Conservation (phyloP, 2,329 filamentous ascomycete species). For the Apiospora malaysiana region DNA sequence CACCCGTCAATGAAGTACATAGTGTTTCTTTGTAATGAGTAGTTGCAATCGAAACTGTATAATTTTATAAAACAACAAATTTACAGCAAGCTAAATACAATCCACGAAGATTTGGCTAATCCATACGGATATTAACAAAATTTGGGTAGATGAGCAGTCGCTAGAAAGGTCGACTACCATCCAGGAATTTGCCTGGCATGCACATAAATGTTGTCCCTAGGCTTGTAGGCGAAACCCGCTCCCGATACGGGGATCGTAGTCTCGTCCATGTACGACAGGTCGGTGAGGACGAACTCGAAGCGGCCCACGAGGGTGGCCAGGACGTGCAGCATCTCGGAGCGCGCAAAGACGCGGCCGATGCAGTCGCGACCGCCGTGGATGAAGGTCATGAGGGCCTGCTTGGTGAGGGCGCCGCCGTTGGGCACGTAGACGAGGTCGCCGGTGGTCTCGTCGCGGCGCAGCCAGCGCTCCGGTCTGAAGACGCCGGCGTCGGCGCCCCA, state of each 20-base stretch:
- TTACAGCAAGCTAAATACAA: too few species aligned
- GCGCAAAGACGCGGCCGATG: constrained; percentile 48
- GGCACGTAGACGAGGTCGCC: constrained; percentile 21
- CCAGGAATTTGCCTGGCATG: background rate
- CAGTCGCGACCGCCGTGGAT: constrained; percentile 56
- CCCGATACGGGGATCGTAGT: constrained; percentile 27
- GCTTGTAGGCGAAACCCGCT: constrained; percentile 27
- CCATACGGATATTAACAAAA: too few species aligned
- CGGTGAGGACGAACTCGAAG: constrained; percentile 29
- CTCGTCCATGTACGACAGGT: constrained; percentile 26
- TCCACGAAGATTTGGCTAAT: too few species aligned
- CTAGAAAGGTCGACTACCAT: background rate
- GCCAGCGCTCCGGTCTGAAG: constrained; percentile 67
- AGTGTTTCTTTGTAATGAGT: too few species aligned
- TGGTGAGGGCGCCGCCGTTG: constrained; percentile 55
- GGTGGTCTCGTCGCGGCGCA: constrained; percentile 33
- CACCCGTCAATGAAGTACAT: too few species aligned
- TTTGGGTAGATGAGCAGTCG: too few species aligned
- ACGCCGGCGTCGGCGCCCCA: constrained; percentile 68
- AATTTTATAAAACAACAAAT: too few species aligned
- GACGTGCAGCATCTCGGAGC: constrained; percentile 65
- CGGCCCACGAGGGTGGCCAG: constrained; percentile 42
- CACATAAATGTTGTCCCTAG: constrained; percentile 25
- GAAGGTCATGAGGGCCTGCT: constrained; percentile 63
- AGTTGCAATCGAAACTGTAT: too few species aligned